Percentiles rank a stretch among this genome's conserved stretches.
phyloP scores from a whole-genome alignment of 495 filamentous ascomycete species.

The Bombardia bombarda region DNA sequence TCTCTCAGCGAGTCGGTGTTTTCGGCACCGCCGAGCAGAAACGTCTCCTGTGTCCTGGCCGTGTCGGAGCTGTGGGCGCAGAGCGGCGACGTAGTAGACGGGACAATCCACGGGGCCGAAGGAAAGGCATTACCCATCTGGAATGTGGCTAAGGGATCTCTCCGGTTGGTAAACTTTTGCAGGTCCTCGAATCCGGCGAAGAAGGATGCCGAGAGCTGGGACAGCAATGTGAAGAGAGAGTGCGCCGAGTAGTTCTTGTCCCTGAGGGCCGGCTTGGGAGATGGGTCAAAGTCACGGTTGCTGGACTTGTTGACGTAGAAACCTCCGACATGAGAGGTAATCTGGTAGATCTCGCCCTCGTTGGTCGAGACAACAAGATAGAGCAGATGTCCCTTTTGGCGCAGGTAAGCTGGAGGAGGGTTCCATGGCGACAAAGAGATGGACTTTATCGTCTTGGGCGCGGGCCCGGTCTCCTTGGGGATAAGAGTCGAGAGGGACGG shows the following conservation, averaged over 20 bases:
- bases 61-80: constrained; percentile 72
- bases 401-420: constrained; percentile 82
- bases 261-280: constrained; percentile 59
- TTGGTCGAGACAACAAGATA: constrained; percentile 83
- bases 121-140: constrained; percentile 91
- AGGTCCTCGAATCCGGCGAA: constrained; percentile 59
- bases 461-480: constrained; percentile 50
- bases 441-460: constrained; percentile 82
- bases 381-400: constrained; percentile 86
- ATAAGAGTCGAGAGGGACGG: constrained; percentile 63
- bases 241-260: constrained; percentile 66
- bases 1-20: constrained; percentile 90
- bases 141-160: constrained; percentile 86
- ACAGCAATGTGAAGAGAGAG: constrained; percentile 76
- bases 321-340: constrained; percentile 86
- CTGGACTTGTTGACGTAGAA: constrained; percentile 95
- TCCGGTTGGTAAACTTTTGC: constrained; percentile 71
- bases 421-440: constrained; percentile 92
- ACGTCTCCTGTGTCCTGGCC: constrained; percentile 87
- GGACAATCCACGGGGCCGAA: constrained; percentile 85
- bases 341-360: constrained; percentile 87
- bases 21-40: constrained; percentile 80
- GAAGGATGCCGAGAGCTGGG: constrained; percentile 76
- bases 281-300: constrained; percentile 86
- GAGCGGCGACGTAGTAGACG: constrained; percentile 51